phyloP scores from a whole-genome alignment of 805 yeast genomes.

The Ogataea populi-albae region DNA sequence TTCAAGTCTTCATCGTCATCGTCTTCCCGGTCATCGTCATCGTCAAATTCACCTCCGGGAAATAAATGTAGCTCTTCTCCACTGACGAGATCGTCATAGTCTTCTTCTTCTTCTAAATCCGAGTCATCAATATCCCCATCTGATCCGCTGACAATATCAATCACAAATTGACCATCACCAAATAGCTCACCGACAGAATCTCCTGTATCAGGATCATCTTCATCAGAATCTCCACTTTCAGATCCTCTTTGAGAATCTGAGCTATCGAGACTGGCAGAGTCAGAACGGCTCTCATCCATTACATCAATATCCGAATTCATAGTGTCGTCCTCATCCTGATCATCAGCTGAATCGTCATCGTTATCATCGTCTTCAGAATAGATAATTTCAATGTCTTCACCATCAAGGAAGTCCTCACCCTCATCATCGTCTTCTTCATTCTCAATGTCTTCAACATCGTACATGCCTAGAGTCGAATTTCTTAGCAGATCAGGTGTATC shows the following conservation, averaged over 20 bases:
- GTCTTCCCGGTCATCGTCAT: constrained; percentile 22
- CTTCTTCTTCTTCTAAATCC: constrained; percentile 23
- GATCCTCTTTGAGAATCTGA: constrained; percentile 6
- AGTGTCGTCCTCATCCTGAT: constrained; percentile 15
- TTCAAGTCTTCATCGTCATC: constrained; percentile 20
- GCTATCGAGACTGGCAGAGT: constrained; percentile 11
- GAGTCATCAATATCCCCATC: constrained; percentile 23
- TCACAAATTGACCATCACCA: constrained; percentile 26
- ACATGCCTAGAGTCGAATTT: constrained; percentile 93
- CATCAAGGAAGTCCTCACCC: constrained; percentile 31
- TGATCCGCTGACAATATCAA: constrained; percentile 30
- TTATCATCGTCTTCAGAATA: constrained; percentile 27
- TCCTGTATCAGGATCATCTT: constrained; percentile 17
- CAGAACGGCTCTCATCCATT: constrained; percentile 25
- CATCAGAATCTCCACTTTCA: constrained; percentile 23
- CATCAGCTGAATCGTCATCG: constrained; percentile 16
- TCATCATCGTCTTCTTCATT: constrained; percentile 33
- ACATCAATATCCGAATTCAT: constrained; percentile 13
- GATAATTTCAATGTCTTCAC: constrained; percentile 33
- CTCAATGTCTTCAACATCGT: constrained; percentile 69
- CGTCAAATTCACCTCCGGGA: constrained; percentile 15
- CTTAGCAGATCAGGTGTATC: constrained; percentile 81
- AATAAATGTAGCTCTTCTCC: constrained; percentile 21
- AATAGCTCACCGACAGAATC: constrained; percentile 24
- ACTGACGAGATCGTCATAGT: constrained; percentile 18